Evolutionary conservation across 352 stramenopile genomes (phyloP).

Genomic region (Aphanomyces cochlioides): DNA sequence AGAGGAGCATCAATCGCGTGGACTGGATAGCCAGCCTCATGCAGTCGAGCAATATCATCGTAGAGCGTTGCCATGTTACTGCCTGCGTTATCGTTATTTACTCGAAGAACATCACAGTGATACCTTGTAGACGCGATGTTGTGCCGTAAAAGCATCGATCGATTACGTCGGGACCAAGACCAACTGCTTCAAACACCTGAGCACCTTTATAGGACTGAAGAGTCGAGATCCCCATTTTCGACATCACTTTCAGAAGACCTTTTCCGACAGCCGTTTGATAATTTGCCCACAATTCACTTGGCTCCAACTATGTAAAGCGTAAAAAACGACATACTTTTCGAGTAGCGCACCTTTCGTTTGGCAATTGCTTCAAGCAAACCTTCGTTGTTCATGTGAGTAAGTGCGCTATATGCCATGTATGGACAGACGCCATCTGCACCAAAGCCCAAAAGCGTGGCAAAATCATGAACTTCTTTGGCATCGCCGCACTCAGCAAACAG

Average conservation of each 20-base stretch:
- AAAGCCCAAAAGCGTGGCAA: conserved; percentile 91
- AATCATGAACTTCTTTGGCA: conserved; percentile 95
- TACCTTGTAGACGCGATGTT: conserved; percentile 85
- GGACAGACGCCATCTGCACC: conserved; percentile 94
- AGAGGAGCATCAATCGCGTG: conserved; percentile 71
- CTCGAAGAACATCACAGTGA: neutral
- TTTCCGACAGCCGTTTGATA: conserved; percentile 65
- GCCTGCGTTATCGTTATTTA: conserved; percentile 32
- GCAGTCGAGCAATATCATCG: conserved; percentile 90
- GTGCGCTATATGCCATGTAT: conserved; percentile 93
- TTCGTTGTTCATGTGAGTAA: conserved; percentile 94
- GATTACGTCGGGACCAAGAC: conserved; percentile 90
- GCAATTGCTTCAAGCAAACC: conserved; percentile 71
- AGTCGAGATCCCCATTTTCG: conserved; percentile 96
- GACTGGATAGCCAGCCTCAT: conserved; percentile 86
- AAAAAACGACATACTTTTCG: neutral
- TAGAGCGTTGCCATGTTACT: conserved; percentile 95
- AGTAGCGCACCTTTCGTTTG: conserved; percentile 36
- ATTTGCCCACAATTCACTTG: conserved; percentile 60
- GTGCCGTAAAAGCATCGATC: conserved; percentile 83
- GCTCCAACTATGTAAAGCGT: conserved; percentile 34
- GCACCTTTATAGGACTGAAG: conserved; percentile 94
- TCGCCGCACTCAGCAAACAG: conserved; percentile 94
- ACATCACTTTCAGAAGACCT: conserved; percentile 77
- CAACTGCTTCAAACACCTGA: conserved; percentile 96